A percentile compares a stretch with the other conserved stretches of the same genome.
Evolutionary conservation across 2,329 filamentous ascomycete species (phyloP).

Genomic region (Sarocladium strictum): DNA sequence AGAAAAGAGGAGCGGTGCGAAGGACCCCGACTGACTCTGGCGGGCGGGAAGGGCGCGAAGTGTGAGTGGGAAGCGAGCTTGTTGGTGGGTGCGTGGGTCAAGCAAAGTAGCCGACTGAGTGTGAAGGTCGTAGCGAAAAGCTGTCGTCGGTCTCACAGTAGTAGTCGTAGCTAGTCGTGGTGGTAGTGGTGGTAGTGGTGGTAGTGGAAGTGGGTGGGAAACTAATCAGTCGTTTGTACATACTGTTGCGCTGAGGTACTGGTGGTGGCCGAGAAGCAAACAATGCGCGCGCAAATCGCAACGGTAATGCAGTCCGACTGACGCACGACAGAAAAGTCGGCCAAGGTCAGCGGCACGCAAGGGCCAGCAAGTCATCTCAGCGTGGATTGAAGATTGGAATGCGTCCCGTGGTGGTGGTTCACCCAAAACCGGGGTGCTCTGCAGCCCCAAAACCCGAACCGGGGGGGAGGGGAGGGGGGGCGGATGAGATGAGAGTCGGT

Average conservation of each 20-base stretch:
- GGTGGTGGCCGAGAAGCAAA: not conserved
- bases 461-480: not conserved
- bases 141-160: no score
- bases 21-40: slow-evolving; percentile 8
- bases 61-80: not conserved
- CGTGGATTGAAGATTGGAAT: not conserved
- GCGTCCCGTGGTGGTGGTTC: slow-evolving; percentile 8
- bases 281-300: not conserved
- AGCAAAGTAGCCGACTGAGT: not conserved
- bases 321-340: not conserved
- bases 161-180: no score
- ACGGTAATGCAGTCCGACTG: not conserved
- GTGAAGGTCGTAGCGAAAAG: not conserved
- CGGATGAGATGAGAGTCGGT: not conserved
- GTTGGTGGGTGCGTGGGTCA: not conserved
- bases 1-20: slow-evolving; percentile 5
- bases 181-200: no score
- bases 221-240: no score
- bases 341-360: not conserved
- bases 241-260: no score
- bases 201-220: no score
- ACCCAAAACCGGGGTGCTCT: slow-evolving; percentile 6
- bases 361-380: not conserved
- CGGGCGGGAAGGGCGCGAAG: slow-evolving; percentile 5
- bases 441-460: not conserved